A percentile compares a stretch with the other conserved stretches of the same genome.
These are phyloP conservation scores for Eucalyptus sideroxylon DNA, from an alignment of 345 rosid genomes.

Conservation along the genomic window DNA sequence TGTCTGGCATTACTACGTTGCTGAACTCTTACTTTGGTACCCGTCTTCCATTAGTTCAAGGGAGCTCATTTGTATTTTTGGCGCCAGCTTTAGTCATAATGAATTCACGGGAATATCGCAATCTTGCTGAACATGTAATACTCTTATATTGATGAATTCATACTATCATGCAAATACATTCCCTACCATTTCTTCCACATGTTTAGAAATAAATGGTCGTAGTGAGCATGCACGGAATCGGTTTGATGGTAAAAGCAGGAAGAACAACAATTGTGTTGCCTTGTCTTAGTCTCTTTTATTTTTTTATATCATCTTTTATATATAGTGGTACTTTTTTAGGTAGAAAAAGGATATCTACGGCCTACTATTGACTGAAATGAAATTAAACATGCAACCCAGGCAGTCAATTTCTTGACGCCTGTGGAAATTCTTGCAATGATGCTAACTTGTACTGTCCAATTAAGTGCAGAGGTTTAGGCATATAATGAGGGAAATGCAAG, in stretches of 20 bases:
- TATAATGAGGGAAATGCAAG: conserved; percentile 94
- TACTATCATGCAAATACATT: not conserved
- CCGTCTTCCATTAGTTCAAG: conserved; percentile 95
- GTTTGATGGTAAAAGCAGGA: not conserved
- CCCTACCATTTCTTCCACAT: not conserved
- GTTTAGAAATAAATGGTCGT: not conserved
- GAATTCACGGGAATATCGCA: conserved; percentile 63
- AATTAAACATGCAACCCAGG: not conserved
- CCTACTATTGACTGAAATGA: not conserved
- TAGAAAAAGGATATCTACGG: not conserved
- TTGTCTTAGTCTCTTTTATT: not conserved
- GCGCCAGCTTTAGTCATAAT: conserved; percentile 84
- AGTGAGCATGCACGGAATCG: not conserved
- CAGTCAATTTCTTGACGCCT: not conserved
- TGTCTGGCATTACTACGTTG: conserved; percentile 71
- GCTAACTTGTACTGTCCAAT: not conserved
- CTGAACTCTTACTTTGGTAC: conserved; percentile 74
- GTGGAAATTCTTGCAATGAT: not conserved
- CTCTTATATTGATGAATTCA: not conserved
- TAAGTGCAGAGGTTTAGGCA: conserved; percentile 70
- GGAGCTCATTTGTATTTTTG: conserved; percentile 82
- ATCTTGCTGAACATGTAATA: conserved; percentile 73
- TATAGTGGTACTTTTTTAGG: not conserved
- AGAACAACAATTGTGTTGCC: not conserved
- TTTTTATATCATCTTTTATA: not conserved